phyloP scores from a whole-genome alignment of 352 stramenopile genomes.

The Phytophthora crassamura region DNA sequence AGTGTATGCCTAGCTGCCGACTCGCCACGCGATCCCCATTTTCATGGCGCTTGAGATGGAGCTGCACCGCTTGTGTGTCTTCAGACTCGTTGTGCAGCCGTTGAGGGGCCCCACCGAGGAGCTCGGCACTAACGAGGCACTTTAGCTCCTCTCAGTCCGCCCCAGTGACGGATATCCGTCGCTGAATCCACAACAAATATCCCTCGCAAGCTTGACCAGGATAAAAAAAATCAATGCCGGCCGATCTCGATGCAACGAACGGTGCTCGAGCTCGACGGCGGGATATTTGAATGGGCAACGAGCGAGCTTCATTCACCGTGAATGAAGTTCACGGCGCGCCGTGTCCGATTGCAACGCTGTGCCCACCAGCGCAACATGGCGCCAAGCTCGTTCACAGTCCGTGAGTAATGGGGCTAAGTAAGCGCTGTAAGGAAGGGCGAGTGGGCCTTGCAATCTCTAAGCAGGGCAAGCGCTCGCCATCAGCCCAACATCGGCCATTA shows the following conservation, averaged over 20 bases:
- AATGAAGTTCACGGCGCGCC: too few species aligned
- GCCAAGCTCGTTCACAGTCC: too few species aligned
- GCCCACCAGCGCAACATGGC: too few species aligned
- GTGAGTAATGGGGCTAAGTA: constrained; percentile 20
- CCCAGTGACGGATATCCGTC: constrained; percentile 11
- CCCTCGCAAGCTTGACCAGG: not conserved
- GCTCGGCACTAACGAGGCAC: constrained; percentile 8
- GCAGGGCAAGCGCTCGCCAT: too few species aligned
- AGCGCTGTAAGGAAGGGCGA: not conserved
- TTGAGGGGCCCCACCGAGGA: constrained; percentile 6
- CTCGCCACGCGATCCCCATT: not conserved
- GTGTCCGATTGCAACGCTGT: too few species aligned
- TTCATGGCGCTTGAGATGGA: constrained; percentile 6
- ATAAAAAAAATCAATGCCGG: not conserved
- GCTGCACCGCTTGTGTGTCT: constrained; percentile 4
- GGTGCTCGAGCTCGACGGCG: not conserved
- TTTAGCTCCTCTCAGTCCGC: constrained; percentile 3
- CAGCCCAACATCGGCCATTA: too few species aligned
- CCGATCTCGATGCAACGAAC: too few species aligned
- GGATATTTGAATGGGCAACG: constrained; percentile 13
- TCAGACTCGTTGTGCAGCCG: not conserved
- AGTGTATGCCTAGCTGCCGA: constrained; percentile 14
- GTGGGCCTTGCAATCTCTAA: too few species aligned
- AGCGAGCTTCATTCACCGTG: constrained; percentile 25
- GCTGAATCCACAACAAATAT: constrained; percentile 26